Evolutionary conservation across 768 basidiomycete species (phyloP), one percentile per base, ranked within the genome.

Genomic region (Mycena vitilis): DNA sequence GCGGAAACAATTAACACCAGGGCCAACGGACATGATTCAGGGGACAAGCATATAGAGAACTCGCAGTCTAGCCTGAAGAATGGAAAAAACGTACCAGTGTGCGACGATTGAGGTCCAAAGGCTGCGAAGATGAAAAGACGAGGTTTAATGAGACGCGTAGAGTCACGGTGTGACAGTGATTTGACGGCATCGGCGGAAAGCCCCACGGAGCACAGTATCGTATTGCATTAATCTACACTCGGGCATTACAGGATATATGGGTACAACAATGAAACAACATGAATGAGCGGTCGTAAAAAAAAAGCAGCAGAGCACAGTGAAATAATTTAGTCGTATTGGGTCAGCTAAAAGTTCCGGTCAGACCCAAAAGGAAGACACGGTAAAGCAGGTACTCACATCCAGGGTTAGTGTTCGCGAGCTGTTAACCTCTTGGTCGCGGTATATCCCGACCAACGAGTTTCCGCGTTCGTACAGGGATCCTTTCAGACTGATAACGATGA

Each of bases 401-500:
- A 99, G 85, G 2, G 96, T 98, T 70, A 99, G 80, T 25, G 95
- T 95, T 62, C 91, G 86, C 5, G 96, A 98, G 74, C 95, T 96
- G 74, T 97, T 97, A 66, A 95, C 87, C 13, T 95, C 95, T 75
- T 98, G 96, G 73, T 98, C 95, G 20, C 96, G 89, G 78, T 95
- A 96, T 44, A 98, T 95, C 5, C 96, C 96, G 30, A 98, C 95
- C 51, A 98, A 84, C 1, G 95, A 95, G 70, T 95, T 87, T 12
- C 95, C 94, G 20, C 91, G 88, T 77, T 97, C 96, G 73, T 96
- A 97, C 69, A 99, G 80, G 0, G 95, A 95, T 49, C 92, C 93
- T 79, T 99, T 99, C 78, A 99, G 84, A 77, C 95, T 96, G 83
- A 99, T 99, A 63, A 99, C 96, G 65, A 99, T 89, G 78, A 98